phyloP scores from a whole-genome alignment of 2,329 filamentous ascomycete genomes.

The Leptographium wingfieldii region DNA sequence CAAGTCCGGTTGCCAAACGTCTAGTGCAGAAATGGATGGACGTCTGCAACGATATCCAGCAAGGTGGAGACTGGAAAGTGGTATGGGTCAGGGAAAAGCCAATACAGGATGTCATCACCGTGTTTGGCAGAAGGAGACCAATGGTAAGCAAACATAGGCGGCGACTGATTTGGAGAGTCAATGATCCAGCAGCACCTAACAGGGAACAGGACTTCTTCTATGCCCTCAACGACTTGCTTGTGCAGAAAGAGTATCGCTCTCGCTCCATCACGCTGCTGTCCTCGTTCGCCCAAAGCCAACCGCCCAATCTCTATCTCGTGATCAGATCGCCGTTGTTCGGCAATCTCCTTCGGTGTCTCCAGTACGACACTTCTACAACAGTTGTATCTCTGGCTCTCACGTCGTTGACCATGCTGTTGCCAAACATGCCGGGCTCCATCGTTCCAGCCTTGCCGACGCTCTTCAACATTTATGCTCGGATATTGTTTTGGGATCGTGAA shows the following conservation, averaged over 20 bases:
- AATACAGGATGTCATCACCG: constrained; percentile 38
- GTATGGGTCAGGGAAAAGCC: constrained; percentile 36
- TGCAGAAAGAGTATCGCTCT: constrained; percentile 50
- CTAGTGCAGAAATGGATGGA: constrained; percentile 46
- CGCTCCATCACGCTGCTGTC: constrained; percentile 54
- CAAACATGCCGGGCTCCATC: constrained; percentile 64
- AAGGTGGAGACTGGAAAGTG: constrained; percentile 22
- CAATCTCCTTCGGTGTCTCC: constrained; percentile 59
- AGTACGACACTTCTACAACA: constrained; percentile 65
- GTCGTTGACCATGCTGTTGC: constrained; percentile 67
- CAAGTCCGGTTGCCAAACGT: constrained; percentile 41
- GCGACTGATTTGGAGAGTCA: not conserved
- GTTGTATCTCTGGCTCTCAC: constrained; percentile 65
- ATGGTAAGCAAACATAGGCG: constrained; percentile 23
- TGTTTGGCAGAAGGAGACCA: constrained; percentile 56
- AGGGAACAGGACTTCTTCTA: constrained; percentile 47
- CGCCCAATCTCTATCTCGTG: constrained; percentile 66
- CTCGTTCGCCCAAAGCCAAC: constrained; percentile 61
- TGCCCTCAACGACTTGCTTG: constrained; percentile 51
- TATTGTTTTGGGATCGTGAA: constrained; percentile 65
- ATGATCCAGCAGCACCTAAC: not conserved
- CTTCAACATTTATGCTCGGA: constrained; percentile 69
- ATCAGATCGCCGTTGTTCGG: constrained; percentile 60
- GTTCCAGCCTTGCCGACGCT: constrained; percentile 56
- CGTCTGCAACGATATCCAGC: constrained; percentile 23